phyloP scores from a whole-genome alignment of 805 yeast genomes.

The Scheffersomyces coipomensis region DNA sequence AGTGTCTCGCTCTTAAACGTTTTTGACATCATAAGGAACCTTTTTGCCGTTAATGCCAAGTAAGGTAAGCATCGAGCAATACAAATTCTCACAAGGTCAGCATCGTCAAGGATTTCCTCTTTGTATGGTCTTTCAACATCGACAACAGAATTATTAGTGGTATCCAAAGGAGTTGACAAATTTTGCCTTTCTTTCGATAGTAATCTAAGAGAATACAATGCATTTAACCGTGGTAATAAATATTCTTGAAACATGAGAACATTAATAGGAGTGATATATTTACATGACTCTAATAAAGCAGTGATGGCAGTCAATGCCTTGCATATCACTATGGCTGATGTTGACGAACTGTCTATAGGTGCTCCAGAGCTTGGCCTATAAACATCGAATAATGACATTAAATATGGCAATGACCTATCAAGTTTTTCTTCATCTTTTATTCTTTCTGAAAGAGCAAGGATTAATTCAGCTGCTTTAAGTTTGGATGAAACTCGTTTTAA shows the following conservation, averaged over 20 bases:
- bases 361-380: conserved; percentile 8
- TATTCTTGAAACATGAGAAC: conserved; percentile 79
- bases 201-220: conserved; percentile 6
- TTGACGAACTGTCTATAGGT: not conserved
- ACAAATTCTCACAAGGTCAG: conserved; percentile 51
- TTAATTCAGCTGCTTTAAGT: conserved; percentile 70
- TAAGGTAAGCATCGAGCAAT: conserved; percentile 74
- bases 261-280: conserved; percentile 70
- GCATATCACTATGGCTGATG: conserved; percentile 60
- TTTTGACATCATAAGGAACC: conserved; percentile 62
- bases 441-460: conserved; percentile 72
- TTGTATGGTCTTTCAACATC: too few relatives aligned
- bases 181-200: too few relatives aligned
- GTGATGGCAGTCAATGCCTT: conserved; percentile 65
- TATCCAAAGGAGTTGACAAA: too few relatives aligned
- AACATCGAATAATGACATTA: conserved; percentile 72
- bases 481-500: conserved; percentile 60
- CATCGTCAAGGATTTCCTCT: conserved; percentile 4
- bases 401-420: conserved; percentile 81
- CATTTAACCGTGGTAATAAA: conserved; percentile 52
- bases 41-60: conserved; percentile 62
- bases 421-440: conserved; percentile 80
- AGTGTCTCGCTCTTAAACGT: conserved; percentile 34
- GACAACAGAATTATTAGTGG: too few relatives aligned
- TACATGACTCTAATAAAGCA: conserved; percentile 63